Evolutionary conservation across 495 filamentous ascomycete genomes (phyloP).

Genomic region (Pyronema domesticum): DNA sequence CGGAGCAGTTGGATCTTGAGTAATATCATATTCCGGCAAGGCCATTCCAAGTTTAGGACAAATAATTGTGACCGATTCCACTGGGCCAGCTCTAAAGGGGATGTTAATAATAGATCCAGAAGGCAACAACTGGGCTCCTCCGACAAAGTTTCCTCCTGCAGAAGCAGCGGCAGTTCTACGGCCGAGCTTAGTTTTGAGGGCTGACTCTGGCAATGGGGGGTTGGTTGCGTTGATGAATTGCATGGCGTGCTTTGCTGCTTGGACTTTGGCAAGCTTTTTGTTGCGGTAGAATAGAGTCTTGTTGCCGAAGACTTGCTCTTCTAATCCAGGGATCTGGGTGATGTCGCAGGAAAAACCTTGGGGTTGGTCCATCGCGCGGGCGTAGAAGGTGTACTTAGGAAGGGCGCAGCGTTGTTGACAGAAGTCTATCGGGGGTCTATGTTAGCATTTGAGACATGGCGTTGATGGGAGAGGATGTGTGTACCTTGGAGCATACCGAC

Average conservation of each 20-base stretch:
- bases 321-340: background rate
- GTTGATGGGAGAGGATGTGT: background rate
- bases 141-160: background rate
- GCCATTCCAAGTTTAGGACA: conserved; percentile 17
- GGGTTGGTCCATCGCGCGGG: background rate
- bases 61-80: conserved; percentile 4
- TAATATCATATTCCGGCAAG: conserved; percentile 16
- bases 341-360: conserved; percentile 1
- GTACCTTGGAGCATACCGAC: conserved; percentile 18
- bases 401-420: background rate
- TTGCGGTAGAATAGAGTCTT: conserved; percentile 18
- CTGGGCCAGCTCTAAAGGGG: background rate
- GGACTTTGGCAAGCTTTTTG: conserved; percentile 18
- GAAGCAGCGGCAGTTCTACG: too few species aligned
- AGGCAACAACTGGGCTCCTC: background rate
- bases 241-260: conserved; percentile 20
- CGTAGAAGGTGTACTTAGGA: background rate
- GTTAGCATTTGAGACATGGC: background rate
- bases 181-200: too few species aligned
- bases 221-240: conserved; percentile 8
- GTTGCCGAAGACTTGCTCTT: conserved; percentile 15
- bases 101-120: background rate
- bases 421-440: background rate
- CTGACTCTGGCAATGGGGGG: too few species aligned
- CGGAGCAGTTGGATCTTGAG: conserved; percentile 7